These are phyloP conservation scores for Chlamydomonas sp. DNA, from an alignment of 139 green algal species.

Conservation along the genomic window DNA sequence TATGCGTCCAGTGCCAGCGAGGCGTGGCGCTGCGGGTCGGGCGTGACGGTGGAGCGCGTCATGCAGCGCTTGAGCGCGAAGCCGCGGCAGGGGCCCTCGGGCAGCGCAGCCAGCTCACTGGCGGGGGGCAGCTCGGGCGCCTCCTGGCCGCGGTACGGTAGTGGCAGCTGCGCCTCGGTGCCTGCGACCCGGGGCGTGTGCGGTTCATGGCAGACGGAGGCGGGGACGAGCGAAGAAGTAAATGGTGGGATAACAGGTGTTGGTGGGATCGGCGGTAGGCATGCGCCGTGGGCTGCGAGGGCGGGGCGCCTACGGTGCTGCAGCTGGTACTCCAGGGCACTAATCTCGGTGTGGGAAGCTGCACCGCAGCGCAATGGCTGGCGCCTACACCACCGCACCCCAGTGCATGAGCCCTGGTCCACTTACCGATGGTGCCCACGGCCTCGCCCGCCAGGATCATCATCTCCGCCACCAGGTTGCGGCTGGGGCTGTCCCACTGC, in stretches of 20 bases:
- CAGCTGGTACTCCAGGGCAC: background rate
- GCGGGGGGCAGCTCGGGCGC: constrained; percentile 51
- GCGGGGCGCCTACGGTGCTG: background rate
- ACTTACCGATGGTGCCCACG: constrained; percentile 57
- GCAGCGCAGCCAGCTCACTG: constrained; percentile 61
- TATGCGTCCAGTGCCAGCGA: constrained; percentile 80
- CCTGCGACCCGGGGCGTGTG: constrained; percentile 30
- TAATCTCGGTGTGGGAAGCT: too few relatives aligned
- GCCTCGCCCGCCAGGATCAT: constrained; percentile 90
- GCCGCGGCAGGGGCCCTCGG: constrained; percentile 69
- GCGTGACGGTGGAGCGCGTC: constrained; percentile 63
- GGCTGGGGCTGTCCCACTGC: constrained; percentile 50
- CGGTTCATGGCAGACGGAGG: background rate
- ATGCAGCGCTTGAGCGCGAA: constrained; percentile 75
- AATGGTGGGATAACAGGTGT: background rate
- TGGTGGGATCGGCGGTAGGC: too few relatives aligned
- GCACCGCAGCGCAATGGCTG: background rate
- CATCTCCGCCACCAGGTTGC: constrained; percentile 82
- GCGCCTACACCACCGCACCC: background rate
- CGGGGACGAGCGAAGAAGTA: background rate
- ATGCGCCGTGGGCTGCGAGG: too few relatives aligned
- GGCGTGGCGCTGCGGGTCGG: constrained; percentile 62
- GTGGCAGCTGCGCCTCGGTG: constrained; percentile 55
- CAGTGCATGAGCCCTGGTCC: background rate
- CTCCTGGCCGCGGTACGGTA: constrained; percentile 71